Conservation (phyloP, 495 filamentous ascomycete species). For the Geoglossum glabrum region DNA sequence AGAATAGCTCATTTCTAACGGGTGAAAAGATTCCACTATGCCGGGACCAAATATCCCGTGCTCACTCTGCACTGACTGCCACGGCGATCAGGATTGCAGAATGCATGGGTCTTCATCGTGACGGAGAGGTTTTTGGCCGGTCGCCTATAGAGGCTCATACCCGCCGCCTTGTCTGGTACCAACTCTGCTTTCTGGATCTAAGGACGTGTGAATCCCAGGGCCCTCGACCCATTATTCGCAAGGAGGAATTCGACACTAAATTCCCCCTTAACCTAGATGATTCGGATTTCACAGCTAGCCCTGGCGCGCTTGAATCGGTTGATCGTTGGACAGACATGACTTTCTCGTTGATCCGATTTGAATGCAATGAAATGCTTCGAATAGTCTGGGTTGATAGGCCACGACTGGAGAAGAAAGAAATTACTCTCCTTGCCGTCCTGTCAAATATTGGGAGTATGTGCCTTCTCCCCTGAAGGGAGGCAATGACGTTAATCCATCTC, state of each 20-base stretch:
- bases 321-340: constrained; percentile 48
- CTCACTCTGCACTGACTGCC: constrained; percentile 48
- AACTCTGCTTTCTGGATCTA: constrained; percentile 9
- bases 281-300: constrained; percentile 25
- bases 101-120: constrained; percentile 9
- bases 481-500: neutral
- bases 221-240: constrained; percentile 41
- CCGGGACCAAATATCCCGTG: constrained; percentile 44
- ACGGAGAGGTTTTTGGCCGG: constrained; percentile 5
- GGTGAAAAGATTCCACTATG: constrained; percentile 41
- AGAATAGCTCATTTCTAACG: neutral
- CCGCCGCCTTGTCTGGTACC: constrained; percentile 9
- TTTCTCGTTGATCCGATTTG: constrained; percentile 42
- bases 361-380: constrained; percentile 54
- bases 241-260: constrained; percentile 50
- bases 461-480: constrained; percentile 1
- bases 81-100: constrained; percentile 26
- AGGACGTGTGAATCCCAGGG: constrained; percentile 50
- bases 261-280: constrained; percentile 50
- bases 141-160: neutral
- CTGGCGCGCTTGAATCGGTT: constrained; percentile 20
- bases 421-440: constrained; percentile 32
- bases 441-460: constrained; percentile 42
- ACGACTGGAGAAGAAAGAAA: constrained; percentile 37
- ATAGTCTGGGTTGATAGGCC: constrained; percentile 40